Conservation (phyloP, 306 rosid genomes). For the Mimosa pudica region DNA sequence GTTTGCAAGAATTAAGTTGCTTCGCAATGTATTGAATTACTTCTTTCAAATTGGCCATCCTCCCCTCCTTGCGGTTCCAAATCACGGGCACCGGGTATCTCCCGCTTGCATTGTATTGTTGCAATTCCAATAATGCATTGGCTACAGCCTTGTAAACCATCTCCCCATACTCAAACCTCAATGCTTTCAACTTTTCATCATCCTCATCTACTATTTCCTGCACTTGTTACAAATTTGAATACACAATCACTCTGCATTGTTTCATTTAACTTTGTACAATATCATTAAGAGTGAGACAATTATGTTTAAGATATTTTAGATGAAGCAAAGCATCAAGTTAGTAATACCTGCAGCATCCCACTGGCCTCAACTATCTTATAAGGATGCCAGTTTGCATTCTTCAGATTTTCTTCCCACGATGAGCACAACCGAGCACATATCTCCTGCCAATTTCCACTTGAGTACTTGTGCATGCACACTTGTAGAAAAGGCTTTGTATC, state of each 20-base stretch:
- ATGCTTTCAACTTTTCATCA: not conserved
- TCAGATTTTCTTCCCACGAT: constrained; percentile 1
- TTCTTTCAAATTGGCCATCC: not conserved
- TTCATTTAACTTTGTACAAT: too few relatives aligned
- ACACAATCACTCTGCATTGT: too few relatives aligned
- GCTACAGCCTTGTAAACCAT: not conserved
- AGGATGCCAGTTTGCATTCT: constrained; percentile 5
- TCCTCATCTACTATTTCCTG: constrained; percentile 8
- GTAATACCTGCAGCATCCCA: not conserved
- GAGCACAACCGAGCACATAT: not conserved
- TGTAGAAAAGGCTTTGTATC: not conserved
- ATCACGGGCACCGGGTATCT: not conserved
- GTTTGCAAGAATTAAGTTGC: not conserved
- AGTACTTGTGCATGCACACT: not conserved
- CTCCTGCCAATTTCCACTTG: not conserved
- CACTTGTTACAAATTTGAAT: not conserved
- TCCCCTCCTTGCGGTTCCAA: not conserved
- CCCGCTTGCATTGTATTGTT: not conserved
- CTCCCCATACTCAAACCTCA: not conserved
- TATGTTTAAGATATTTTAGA: not conserved
- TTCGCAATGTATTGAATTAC: not conserved
- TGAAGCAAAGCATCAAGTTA: not conserved
- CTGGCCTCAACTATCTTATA: not conserved
- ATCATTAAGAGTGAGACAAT: not conserved
- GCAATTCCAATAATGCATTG: not conserved